Base-by-base conservation (phyloP, 768 basidiomycete genomes). In the Tulasnella calospora region DNA sequence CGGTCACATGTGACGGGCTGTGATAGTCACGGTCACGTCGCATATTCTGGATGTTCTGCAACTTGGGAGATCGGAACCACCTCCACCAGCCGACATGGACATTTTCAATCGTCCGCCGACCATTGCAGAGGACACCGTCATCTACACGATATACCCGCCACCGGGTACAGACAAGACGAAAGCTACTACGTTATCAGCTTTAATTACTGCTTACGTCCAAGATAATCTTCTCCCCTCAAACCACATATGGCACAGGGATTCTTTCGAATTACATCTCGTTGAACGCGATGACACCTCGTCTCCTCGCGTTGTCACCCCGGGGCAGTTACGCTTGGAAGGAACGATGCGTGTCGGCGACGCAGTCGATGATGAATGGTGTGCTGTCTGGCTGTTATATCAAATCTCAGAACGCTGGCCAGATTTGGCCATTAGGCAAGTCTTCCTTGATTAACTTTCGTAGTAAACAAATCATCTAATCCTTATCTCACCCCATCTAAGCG, bases 321-420 rank as follows among this genome's bases (percentile, higher is more conserved):
- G 23, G 9, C 30, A 46, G 35, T 30, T 69, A 67, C 46, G 46
- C 78, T 73, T 98, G 1, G 91, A 95, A 82, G 95, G 96, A 12
- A 86, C 87, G 69, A 94, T 96, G 91, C 87, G 96, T 69, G 93
- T 99, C 33, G 97, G 98, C 3, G 98, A 99, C 84, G 93, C 91
- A 74, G 89, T 99, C n/a, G 96, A 99, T 84, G 98, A 99, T 82
- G 98, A 99, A 84, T 99, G 98, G 98, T 92, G 91, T 83, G 88
- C 89, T 19, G 95, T 98, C 23, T 99, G 94, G 94, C 86, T 99
- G 71, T 85, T 99, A 78, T 88, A 87, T 81, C 89, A 94, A 84
- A 87, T 97, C 78, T 92, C 91, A 79, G 85, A 87, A 55, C 90
- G 89, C 80, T 96, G 92, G 92, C 61, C 61, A 67, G 92, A 95